phyloP scores from a whole-genome alignment of 371 early-diverging fungal genomes.

The Syncephalis plumigaleata region DNA sequence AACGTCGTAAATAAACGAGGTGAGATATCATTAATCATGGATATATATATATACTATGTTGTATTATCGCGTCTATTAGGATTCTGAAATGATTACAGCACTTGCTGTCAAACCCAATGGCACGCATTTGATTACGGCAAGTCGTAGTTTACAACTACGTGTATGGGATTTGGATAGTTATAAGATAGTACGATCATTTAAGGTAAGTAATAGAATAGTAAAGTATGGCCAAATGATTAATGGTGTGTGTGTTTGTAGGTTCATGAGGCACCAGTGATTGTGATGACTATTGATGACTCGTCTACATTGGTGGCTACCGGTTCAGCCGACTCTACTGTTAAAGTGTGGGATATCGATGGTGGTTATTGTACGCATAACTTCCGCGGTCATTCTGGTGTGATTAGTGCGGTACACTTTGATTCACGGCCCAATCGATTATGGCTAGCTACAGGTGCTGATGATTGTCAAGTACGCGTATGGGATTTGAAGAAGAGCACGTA shows the following conservation, averaged over 20 bases:
- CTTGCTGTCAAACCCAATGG: conserved; percentile 73
- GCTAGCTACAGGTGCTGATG: conserved; percentile 75
- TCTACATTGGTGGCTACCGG: conserved; percentile 90
- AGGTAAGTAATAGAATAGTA: conserved; percentile 21
- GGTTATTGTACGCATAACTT: conserved; percentile 94
- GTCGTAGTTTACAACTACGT: conserved; percentile 57
- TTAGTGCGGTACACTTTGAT: conserved; percentile 73
- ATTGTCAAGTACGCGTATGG: conserved; percentile 82
- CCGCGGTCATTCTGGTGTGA: conserved; percentile 78
- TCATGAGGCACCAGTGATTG: conserved; percentile 83
- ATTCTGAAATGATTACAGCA: conserved; percentile 71
- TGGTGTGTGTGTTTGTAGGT: too few species aligned
- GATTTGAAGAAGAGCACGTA: conserved; percentile 54
- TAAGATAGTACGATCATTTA: conserved; percentile 41
- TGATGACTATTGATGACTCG: conserved; percentile 75
- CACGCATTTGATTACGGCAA: conserved; percentile 56
- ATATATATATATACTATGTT: too few species aligned
- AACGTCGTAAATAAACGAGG: too few species aligned
- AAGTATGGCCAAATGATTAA: too few species aligned
- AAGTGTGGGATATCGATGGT: conserved; percentile 86
- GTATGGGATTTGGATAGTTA: conserved; percentile 63
- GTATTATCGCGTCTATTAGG: too few species aligned
- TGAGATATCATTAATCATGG: too few species aligned
- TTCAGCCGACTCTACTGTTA: conserved; percentile 87
- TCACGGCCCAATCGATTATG: conserved; percentile 32